These are phyloP conservation scores for Talaromyces ruber DNA, from an alignment of 495 filamentous ascomycete species.

Conservation along the genomic window DNA sequence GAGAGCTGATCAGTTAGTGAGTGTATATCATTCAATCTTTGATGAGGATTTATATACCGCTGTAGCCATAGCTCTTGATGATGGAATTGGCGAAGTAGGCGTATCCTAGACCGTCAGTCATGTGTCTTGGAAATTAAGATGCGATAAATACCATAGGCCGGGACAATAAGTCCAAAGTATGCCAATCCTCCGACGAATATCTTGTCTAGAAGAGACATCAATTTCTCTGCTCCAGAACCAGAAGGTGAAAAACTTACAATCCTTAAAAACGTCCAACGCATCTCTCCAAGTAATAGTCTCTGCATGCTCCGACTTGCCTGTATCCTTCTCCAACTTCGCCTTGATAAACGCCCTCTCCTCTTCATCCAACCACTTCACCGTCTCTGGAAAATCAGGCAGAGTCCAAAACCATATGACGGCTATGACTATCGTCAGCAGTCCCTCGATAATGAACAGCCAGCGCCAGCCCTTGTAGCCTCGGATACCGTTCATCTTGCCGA, in stretches of 20 bases:
- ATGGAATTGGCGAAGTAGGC: slow-evolving; percentile 77
- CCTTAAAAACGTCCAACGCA: slow-evolving; percentile 63
- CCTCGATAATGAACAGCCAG: slow-evolving; percentile 73
- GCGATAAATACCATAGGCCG: slow-evolving; percentile 68
- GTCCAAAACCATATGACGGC: slow-evolving; percentile 68
- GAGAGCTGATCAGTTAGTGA: slow-evolving; percentile 39
- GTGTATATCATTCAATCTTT: slow-evolving; percentile 3
- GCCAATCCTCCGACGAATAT: slow-evolving; percentile 73
- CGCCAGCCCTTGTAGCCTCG: slow-evolving; percentile 74
- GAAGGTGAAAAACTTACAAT: slow-evolving; percentile 38
- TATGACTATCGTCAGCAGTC: slow-evolving; percentile 62
- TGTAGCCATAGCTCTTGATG: slow-evolving; percentile 57
- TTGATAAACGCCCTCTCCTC: slow-evolving; percentile 71
- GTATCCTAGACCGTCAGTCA: slow-evolving; percentile 27
- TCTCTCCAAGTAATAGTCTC: slow-evolving; percentile 54
- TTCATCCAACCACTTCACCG: slow-evolving; percentile 51
- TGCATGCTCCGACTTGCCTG: slow-evolving; percentile 64
- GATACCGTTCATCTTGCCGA: slow-evolving; percentile 64
- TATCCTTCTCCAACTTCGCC: slow-evolving; percentile 66
- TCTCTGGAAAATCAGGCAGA: slow-evolving; percentile 67
- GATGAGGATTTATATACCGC: slow-evolving; percentile 17
- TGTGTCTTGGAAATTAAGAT: slow-evolving; percentile 46
- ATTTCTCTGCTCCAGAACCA: background rate
- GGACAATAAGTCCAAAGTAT: slow-evolving; percentile 77
- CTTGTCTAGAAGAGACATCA: slow-evolving; percentile 35